Evolutionary conservation across 805 yeast species (phyloP).

Genomic region (Dipodascopsis tothii): DNA sequence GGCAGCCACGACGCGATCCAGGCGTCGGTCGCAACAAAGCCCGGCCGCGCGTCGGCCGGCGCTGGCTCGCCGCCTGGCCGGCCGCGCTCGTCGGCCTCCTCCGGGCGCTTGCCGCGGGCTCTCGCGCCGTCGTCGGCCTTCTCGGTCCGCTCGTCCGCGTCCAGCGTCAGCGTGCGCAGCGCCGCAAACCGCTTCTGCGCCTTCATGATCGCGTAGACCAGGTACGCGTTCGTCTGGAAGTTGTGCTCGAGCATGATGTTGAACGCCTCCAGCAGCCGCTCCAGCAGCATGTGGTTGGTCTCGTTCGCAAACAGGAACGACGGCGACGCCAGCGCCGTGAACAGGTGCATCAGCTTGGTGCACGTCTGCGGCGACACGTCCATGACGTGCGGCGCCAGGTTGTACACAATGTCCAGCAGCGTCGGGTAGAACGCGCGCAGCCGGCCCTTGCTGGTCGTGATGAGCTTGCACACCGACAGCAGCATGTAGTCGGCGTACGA

Average conservation of each 20-base stretch:
- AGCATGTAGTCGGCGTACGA: conserved; percentile 30
- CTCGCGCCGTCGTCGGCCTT: neutral
- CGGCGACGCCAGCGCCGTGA: conserved; percentile 23
- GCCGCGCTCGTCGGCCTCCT: no score
- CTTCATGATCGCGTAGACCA: conserved; percentile 26
- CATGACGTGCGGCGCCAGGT: conserved; percentile 29
- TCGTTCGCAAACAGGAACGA: conserved; percentile 23
- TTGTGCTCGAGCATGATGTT: conserved; percentile 23
- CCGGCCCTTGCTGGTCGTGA: conserved; percentile 18
- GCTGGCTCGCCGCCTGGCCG: neutral
- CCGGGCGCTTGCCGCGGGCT: conserved; percentile 3
- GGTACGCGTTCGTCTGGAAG: conserved; percentile 25
- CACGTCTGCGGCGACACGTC: conserved; percentile 28
- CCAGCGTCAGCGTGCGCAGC: conserved; percentile 9
- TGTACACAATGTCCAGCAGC: conserved; percentile 27
- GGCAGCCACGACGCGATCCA: conserved; percentile 47
- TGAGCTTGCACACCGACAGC: conserved; percentile 17
- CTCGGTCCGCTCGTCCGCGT: conserved; percentile 11
- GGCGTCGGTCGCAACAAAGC: neutral
- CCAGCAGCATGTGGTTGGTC: conserved; percentile 22
- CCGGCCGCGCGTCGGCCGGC: neutral
- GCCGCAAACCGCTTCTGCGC: conserved; percentile 22
- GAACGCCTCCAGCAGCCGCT: conserved; percentile 23
- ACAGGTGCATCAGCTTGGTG: conserved; percentile 26
- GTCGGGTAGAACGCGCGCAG: conserved; percentile 25